Evolutionary conservation across 2,329 filamentous ascomycete genomes (phyloP).

Genomic region (Colletotrichum destructivum): DNA sequence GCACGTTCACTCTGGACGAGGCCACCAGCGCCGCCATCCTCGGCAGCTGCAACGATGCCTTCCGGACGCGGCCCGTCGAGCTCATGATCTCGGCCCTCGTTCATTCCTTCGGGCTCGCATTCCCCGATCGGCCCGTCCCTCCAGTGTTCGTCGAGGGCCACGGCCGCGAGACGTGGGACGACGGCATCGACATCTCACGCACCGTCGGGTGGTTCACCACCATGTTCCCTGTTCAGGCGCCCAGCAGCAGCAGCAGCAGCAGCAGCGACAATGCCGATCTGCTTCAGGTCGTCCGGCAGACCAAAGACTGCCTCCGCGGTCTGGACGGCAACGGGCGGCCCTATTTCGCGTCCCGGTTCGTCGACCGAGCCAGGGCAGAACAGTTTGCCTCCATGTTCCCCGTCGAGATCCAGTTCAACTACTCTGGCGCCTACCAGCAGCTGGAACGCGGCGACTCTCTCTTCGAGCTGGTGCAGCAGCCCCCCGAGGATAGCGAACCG

Average conservation of each 20-base stretch:
- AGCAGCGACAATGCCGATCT: neutral
- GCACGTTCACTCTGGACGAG: slow-evolving; percentile 55
- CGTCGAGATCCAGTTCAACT: slow-evolving; percentile 48
- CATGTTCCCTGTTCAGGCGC: slow-evolving; percentile 50
- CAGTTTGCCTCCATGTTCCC: slow-evolving; percentile 12
- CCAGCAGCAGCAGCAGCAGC: neutral
- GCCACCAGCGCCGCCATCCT: slow-evolving; percentile 49
- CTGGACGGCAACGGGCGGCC: neutral
- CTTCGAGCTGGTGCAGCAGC: slow-evolving; percentile 34
- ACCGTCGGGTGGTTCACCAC: slow-evolving; percentile 64
- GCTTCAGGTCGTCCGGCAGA: neutral
- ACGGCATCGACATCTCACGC: slow-evolving; percentile 52
- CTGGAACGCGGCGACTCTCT: slow-evolving; percentile 47
- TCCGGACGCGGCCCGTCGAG: slow-evolving; percentile 57
- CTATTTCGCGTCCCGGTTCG: slow-evolving; percentile 8
- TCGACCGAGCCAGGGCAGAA: neutral
- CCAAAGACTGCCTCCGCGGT: neutral
- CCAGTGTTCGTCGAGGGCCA: slow-evolving; percentile 59
- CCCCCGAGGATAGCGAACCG: neutral
- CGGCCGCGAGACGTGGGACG: slow-evolving; percentile 56
- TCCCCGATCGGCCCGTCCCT: slow-evolving; percentile 52
- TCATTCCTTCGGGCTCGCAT: slow-evolving; percentile 53
- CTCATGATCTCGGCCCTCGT: slow-evolving; percentile 54
- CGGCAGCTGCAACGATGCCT: slow-evolving; percentile 47
- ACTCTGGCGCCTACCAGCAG: slow-evolving; percentile 48